phyloP scores from a whole-genome alignment of 1,284 basidiomycete genomes.

The Phlebopus sp. region DNA sequence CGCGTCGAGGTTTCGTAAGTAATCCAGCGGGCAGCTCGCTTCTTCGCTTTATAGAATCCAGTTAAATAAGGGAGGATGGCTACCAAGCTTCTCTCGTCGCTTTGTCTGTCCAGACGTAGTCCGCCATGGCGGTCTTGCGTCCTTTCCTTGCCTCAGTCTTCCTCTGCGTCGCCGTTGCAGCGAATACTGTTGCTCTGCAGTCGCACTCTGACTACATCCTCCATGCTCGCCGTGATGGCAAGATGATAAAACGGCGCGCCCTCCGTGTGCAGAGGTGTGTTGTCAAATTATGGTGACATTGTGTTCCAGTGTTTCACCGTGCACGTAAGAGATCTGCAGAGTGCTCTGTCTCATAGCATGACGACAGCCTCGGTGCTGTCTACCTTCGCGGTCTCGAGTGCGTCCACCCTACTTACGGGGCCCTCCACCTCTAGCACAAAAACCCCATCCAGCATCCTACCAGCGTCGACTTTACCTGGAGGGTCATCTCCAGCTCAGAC shows the following conservation, averaged over 20 bases:
- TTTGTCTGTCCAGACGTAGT: not conserved
- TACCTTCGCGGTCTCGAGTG: not conserved
- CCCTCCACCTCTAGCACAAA: not conserved
- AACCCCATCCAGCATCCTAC: not conserved
- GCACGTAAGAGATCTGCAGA: not conserved
- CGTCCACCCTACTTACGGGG: not conserved
- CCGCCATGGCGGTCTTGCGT: not conserved
- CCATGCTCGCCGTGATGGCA: not conserved
- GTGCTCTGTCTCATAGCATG: not conserved
- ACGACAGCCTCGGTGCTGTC: not conserved
- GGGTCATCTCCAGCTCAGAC: not conserved
- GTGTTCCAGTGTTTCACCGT: not conserved
- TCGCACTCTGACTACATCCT: not conserved
- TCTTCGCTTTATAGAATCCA: too few relatives aligned
- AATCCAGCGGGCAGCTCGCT: too few relatives aligned
- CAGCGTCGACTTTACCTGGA: not conserved
- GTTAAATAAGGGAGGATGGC: too few relatives aligned
- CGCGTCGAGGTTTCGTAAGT: too few relatives aligned
- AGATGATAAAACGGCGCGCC: not conserved
- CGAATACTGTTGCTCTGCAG: not conserved
- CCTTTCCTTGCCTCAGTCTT: not conserved
- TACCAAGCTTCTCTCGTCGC: not conserved
- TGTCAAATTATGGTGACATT: not conserved
- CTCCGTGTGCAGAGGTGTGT: not conserved
- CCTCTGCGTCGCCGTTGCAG: not conserved